phyloP scores from a whole-genome alignment of 768 basidiomycete species.

The Amanita molliuscula region DNA sequence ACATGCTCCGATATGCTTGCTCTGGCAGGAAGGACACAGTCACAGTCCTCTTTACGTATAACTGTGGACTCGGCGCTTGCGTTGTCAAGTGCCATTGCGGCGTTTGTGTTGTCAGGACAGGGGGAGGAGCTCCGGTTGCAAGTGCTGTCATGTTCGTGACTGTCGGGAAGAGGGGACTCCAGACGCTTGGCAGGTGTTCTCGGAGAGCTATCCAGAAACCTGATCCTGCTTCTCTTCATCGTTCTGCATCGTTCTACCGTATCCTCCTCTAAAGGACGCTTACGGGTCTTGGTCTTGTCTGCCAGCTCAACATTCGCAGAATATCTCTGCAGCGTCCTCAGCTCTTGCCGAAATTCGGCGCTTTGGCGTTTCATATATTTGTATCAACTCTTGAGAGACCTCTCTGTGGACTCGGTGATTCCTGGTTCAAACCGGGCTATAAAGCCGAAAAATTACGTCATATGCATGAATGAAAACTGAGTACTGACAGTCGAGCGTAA shows the following conservation, averaged over 20 bases:
- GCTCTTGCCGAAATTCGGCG: not conserved
- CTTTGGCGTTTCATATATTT: not conserved
- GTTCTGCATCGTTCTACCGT: not conserved
- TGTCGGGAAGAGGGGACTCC: not conserved
- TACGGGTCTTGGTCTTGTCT: not conserved
- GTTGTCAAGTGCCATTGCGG: not conserved
- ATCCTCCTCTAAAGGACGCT: not conserved
- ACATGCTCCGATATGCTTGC: not conserved
- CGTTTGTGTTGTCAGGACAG: not conserved
- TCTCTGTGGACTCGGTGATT: not conserved
- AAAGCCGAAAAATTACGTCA: not conserved
- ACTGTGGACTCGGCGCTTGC: not conserved
- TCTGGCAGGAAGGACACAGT: not conserved
- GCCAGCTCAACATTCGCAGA: not conserved
- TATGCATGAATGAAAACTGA: not conserved
- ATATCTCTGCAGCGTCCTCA: not conserved
- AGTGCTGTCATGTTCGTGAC: not conserved
- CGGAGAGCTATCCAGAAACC: not conserved
- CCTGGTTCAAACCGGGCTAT: not conserved
- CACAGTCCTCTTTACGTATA: not conserved
- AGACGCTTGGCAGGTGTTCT: not conserved
- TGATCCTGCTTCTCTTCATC: not conserved
- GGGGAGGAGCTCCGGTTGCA: not conserved
- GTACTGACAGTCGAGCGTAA: conserved; percentile 25
- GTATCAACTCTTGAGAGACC: not conserved